Conservation (phyloP, 1,284 basidiomycete species). For the Puccinia polysora region DNA sequence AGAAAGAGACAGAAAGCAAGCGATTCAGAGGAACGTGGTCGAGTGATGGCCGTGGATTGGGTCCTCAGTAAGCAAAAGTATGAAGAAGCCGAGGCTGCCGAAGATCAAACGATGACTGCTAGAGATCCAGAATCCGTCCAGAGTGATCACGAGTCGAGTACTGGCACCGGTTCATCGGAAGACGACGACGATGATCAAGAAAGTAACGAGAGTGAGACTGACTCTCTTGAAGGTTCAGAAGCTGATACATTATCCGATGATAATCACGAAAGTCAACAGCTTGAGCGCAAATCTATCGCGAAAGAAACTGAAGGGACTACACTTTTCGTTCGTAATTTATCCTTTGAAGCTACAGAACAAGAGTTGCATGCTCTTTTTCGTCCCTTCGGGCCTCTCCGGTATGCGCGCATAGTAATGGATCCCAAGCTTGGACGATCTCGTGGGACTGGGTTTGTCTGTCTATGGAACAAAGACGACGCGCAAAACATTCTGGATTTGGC, state of each 20-base stretch:
- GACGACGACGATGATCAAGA: constrained; percentile 51
- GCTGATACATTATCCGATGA: constrained; percentile 56
- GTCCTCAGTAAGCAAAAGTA: constrained; percentile 89
- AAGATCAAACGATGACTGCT: constrained; percentile 53
- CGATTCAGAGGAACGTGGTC: constrained; percentile 57
- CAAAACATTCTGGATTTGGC: constrained; percentile 78
- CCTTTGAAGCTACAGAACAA: constrained; percentile 85
- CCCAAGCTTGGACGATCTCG: constrained; percentile 74
- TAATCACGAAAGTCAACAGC: constrained; percentile 1
- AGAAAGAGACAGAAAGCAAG: constrained; percentile 54
- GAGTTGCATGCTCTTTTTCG: constrained; percentile 82
- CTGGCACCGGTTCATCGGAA: not conserved
- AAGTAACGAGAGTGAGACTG: constrained; percentile 56
- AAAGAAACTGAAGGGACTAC: constrained; percentile 65
- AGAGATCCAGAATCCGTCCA: too few relatives aligned
- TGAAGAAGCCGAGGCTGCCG: constrained; percentile 62
- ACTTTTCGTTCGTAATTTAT: constrained; percentile 88
- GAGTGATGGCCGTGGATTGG: constrained; percentile 91
- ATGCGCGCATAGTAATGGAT: constrained; percentile 88
- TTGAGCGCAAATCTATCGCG: not conserved
- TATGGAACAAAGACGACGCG: constrained; percentile 89
- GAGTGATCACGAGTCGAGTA: constrained; percentile 47
- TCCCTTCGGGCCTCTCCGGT: constrained; percentile 83
- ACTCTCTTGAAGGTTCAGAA: not conserved
- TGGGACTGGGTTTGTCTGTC: constrained; percentile 94